phyloP scores from a whole-genome alignment of 306 rosid species.

The Sphenostylis stenocarpa region DNA sequence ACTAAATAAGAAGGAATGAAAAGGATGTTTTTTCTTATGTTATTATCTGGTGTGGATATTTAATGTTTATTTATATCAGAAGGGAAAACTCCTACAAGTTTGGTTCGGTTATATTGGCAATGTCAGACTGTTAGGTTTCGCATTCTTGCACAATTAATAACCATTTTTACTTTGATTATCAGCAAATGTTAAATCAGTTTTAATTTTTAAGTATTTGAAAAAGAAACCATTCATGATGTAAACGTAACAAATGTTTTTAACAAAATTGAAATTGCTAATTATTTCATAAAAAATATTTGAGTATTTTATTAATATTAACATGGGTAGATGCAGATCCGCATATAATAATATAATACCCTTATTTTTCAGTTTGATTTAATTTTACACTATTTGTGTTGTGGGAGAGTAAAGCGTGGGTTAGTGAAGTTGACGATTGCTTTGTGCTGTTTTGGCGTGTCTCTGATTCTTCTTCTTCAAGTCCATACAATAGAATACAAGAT shows the following conservation, averaged over 20 bases:
- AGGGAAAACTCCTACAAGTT: not conserved
- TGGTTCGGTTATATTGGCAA: not conserved
- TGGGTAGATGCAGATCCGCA: slow-evolving; percentile 19
- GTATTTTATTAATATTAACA: not conserved
- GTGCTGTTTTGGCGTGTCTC: not conserved
- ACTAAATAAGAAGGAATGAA: too few species aligned
- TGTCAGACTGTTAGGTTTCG: not conserved
- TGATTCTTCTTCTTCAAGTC: not conserved
- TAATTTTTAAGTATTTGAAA: not conserved
- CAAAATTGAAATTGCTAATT: not conserved
- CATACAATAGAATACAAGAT: not conserved
- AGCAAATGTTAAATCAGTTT: not conserved
- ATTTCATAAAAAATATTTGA: not conserved
- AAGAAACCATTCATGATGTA: not conserved
- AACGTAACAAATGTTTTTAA: not conserved
- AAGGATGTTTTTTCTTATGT: not conserved
- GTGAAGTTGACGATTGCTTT: slow-evolving; percentile 34
- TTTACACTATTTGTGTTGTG: not conserved
- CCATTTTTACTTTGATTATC: not conserved
- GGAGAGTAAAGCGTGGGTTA: not conserved
- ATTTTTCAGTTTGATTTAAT: not conserved
- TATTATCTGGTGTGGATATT: not conserved
- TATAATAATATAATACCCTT: not conserved
- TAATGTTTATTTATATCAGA: not conserved
- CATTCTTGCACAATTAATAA: not conserved